These are phyloP conservation scores for Wickerhamomyces strasburgensis DNA, from an alignment of 805 yeast genomes.

Conservation along the genomic window DNA sequence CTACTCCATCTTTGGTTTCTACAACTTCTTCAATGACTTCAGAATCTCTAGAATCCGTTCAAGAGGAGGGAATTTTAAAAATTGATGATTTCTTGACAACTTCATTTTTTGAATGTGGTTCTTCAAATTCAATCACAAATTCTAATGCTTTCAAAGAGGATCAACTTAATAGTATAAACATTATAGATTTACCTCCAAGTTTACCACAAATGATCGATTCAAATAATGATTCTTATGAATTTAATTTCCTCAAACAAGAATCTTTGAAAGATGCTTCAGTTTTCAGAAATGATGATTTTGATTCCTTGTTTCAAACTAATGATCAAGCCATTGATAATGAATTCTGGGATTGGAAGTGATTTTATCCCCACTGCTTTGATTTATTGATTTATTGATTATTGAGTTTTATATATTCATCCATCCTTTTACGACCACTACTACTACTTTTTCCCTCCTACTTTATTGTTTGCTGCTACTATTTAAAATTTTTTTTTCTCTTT, in stretches of 20 bases:
- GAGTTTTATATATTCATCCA: not conserved
- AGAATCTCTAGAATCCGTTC: slow-evolving; percentile 18
- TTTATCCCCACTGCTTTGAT: no score
- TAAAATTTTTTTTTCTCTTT: not conserved
- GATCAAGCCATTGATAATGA: slow-evolving; percentile 11
- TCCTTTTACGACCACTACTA: not conserved
- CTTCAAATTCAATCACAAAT: slow-evolving; percentile 11
- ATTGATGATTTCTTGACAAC: slow-evolving; percentile 23
- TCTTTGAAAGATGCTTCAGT: slow-evolving; percentile 1
- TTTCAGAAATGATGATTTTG: slow-evolving; percentile 10
- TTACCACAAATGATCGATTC: slow-evolving; percentile 6
- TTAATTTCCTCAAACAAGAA: slow-evolving; percentile 22
- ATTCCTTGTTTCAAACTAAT: slow-evolving; percentile 13
- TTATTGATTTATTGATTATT: not conserved
- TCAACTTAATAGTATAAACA: slow-evolving; percentile 1
- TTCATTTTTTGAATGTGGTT: slow-evolving; percentile 20
- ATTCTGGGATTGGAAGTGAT: slow-evolving; percentile 21
- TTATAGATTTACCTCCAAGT: slow-evolving; percentile 1
- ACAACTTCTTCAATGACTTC: slow-evolving; percentile 15
- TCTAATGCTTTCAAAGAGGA: slow-evolving; percentile 1
- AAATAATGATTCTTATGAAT: slow-evolving; percentile 18
- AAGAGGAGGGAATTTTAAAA: slow-evolving; percentile 23
- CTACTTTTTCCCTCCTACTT: not conserved
- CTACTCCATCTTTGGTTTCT: slow-evolving; percentile 23
- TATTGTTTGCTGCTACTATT: not conserved